phyloP scores from a whole-genome alignment of 2,329 filamentous ascomycete species.

The Penicillium janthinellum region DNA sequence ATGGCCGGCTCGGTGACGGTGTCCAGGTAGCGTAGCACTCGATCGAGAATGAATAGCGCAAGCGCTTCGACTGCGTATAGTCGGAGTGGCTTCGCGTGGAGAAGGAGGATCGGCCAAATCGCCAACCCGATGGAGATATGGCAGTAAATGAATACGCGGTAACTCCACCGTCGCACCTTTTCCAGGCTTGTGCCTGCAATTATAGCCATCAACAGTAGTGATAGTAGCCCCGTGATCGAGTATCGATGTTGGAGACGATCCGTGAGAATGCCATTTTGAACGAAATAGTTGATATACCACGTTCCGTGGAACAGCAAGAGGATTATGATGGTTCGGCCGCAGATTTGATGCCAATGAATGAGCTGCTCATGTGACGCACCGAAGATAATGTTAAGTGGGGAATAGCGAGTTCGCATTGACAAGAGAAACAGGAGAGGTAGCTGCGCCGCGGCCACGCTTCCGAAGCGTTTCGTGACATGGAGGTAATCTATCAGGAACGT shows the following conservation, averaged over 20 bases:
- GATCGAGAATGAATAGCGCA: slow-evolving; percentile 1
- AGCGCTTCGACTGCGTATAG: slow-evolving; percentile 6
- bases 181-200: slow-evolving; percentile 5
- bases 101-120: slow-evolving; percentile 5
- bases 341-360: slow-evolving; percentile 53
- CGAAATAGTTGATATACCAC: slow-evolving; percentile 58
- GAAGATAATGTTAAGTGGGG: slow-evolving; percentile 52
- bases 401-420: slow-evolving; percentile 47
- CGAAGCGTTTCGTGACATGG: slow-evolving; percentile 59
- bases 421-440: slow-evolving; percentile 58
- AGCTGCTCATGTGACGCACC: slow-evolving; percentile 54
- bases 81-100: slow-evolving; percentile 6
- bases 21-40: neutral
- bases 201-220: neutral
- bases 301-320: slow-evolving; percentile 51
- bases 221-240: slow-evolving; percentile 3
- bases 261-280: slow-evolving; percentile 45
- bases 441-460: slow-evolving; percentile 56
- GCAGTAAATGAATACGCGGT: slow-evolving; percentile 10
- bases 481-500: slow-evolving; percentile 50
- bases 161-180: slow-evolving; percentile 5
- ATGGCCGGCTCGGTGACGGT: neutral
- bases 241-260: slow-evolving; percentile 47
- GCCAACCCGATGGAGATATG: slow-evolving; percentile 5
- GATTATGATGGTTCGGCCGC: slow-evolving; percentile 52